Conservation (phyloP, 2,329 filamentous ascomycete species). For the Hymenoscyphus linearis region DNA sequence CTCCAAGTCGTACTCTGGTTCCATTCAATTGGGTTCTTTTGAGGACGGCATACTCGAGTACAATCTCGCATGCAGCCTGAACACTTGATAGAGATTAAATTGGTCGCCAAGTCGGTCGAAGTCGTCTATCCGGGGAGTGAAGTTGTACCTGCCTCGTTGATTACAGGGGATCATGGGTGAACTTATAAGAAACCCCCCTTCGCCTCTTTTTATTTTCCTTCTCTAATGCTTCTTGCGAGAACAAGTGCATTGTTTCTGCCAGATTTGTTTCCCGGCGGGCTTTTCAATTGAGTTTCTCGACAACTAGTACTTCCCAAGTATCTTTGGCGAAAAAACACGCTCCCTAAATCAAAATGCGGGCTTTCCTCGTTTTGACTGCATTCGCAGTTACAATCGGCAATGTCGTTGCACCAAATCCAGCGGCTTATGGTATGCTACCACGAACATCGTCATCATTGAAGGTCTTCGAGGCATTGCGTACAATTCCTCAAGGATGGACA, state of each 20-base stretch:
- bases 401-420: slow-evolving; percentile 6
- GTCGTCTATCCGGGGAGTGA: neutral
- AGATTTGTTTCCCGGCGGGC: neutral
- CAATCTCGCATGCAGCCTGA: slow-evolving; percentile 3
- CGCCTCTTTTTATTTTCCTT: neutral
- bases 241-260: neutral
- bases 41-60: neutral
- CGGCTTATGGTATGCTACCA: neutral
- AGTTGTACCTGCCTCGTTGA: neutral
- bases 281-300: neutral
- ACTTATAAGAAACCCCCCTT: neutral
- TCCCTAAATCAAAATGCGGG: slow-evolving; percentile 4
- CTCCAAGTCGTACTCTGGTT: neutral
- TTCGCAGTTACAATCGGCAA: slow-evolving; percentile 2
- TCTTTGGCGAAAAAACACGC: neutral
- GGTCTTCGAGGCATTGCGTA: slow-evolving; percentile 22
- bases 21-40: neutral
- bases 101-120: neutral
- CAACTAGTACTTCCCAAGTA: neutral
- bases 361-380: neutral
- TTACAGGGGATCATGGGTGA: neutral
- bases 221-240: neutral
- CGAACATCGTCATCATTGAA: slow-evolving; percentile 7
- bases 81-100: neutral
- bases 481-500: slow-evolving; percentile 23